Conservation (phyloP, 1,284 basidiomycete genomes). For the Wallemia mellicola region DNA sequence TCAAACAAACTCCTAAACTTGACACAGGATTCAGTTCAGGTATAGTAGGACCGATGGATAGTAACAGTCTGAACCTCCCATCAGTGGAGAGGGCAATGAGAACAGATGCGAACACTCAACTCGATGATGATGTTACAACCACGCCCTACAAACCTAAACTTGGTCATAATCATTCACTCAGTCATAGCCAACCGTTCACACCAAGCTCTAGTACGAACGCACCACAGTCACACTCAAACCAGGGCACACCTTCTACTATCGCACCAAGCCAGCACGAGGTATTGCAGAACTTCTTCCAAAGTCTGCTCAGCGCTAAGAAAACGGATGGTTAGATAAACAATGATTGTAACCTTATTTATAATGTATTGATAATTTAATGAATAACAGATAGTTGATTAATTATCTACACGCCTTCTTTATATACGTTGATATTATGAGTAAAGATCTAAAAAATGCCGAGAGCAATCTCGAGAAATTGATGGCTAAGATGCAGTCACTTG, state of each 20-base stretch:
- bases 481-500: conserved; percentile 22
- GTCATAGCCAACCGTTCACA: conserved; percentile 7
- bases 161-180: conserved; percentile 10
- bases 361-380: too few species aligned
- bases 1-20: conserved; percentile 34
- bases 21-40: conserved; percentile 16
- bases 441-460: conserved; percentile 18
- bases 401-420: not conserved
- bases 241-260: conserved; percentile 7
- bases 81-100: conserved; percentile 53
- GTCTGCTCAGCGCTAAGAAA: conserved; percentile 37
- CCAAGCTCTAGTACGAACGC: conserved; percentile 1
- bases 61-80: conserved; percentile 47
- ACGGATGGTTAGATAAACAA: not conserved
- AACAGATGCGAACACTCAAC: conserved; percentile 51
- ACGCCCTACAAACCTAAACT: conserved; percentile 12
- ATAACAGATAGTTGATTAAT: not conserved
- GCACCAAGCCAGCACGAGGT: conserved; percentile 34
- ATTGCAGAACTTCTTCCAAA: conserved; percentile 58
- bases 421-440: not conserved
- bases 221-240: not conserved
- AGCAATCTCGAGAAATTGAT: conserved; percentile 51
- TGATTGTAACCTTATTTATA: not conserved
- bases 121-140: conserved; percentile 5
- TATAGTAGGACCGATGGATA: conserved; percentile 64